These are phyloP conservation scores for Cordyceps farinosa DNA, from an alignment of 2,329 filamentous ascomycete genomes.

Conservation along the genomic window DNA sequence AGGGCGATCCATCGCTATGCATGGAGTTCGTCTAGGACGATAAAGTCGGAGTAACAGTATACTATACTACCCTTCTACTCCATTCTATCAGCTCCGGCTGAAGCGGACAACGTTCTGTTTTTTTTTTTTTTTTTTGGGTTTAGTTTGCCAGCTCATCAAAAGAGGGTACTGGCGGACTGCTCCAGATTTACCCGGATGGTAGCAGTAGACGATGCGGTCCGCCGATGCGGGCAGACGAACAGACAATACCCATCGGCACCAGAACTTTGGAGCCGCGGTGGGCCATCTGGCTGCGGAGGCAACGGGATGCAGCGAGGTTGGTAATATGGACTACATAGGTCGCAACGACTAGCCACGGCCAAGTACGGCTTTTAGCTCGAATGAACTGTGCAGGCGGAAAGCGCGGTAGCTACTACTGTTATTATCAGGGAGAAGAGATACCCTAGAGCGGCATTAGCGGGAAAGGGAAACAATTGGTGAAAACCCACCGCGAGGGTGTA, in stretches of 20 bases:
- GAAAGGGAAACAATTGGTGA: not conserved
- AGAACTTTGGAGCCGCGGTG: not conserved
- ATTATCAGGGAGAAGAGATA: not conserved
- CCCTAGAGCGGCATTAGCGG: not conserved
- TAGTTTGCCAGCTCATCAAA: slow-evolving; percentile 13
- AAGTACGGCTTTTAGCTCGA: not conserved
- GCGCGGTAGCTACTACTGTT: not conserved
- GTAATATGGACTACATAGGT: not conserved
- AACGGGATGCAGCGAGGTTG: not conserved
- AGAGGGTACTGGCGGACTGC: not conserved
- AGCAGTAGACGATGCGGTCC: not conserved
- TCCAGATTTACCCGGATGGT: slow-evolving; percentile 8
- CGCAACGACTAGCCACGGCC: not conserved
- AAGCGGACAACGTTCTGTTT: not conserved
- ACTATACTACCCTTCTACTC: not conserved
- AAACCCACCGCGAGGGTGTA: not conserved
- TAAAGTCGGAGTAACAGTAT: not conserved
- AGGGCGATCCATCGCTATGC: not conserved
- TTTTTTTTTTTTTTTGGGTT: not conserved
- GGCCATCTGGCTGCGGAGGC: not conserved
- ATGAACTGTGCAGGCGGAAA: not conserved
- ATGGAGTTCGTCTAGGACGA: not conserved
- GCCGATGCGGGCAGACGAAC: not conserved
- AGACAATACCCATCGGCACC: not conserved
- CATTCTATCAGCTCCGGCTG: slow-evolving; percentile 1